These are phyloP conservation scores for Candida anglica DNA, from an alignment of 805 yeast genomes.

Conservation along the genomic window DNA sequence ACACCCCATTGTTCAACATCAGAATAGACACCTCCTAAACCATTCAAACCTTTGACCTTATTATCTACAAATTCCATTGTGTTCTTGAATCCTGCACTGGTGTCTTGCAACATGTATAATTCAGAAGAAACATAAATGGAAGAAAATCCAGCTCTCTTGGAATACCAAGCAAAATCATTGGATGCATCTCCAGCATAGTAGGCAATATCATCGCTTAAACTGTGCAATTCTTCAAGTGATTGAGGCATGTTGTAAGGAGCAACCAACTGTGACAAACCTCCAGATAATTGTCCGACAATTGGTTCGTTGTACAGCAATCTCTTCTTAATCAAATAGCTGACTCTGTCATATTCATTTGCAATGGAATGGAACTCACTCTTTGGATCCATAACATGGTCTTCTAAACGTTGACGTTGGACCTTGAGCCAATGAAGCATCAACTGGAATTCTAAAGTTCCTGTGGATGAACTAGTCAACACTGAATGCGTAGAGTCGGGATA, in stretches of 20 bases:
- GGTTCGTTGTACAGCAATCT: conserved; percentile 53
- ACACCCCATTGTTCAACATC: conserved; percentile 72
- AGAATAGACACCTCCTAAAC: conserved; percentile 56
- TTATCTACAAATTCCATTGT: conserved; percentile 65
- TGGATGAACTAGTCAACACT: conserved; percentile 29
- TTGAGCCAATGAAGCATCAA: conserved; percentile 52
- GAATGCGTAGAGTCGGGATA: conserved; percentile 50
- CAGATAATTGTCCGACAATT: conserved; percentile 36
- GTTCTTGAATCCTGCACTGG: conserved; percentile 46
- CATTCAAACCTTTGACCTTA: conserved; percentile 50
- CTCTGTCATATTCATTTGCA: conserved; percentile 37
- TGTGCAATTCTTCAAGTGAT: conserved; percentile 66
- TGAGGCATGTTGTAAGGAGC: conserved; percentile 57
- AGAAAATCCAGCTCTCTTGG: conserved; percentile 72
- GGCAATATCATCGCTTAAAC: conserved; percentile 78
- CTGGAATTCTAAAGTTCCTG: conserved; percentile 52
- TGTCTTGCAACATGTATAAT: conserved; percentile 75
- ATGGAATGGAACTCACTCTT: conserved; percentile 24
- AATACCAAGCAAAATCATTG: conserved; percentile 87
- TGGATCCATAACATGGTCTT: conserved; percentile 22
- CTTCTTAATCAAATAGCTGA: conserved; percentile 41
- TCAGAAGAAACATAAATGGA: conserved; percentile 73
- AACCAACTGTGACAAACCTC: conserved; percentile 58
- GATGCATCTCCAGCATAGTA: conserved; percentile 75
- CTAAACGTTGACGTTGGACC: conserved; percentile 35